Base-by-base conservation (phyloP, 179 eudicot species). In the Sideroxylon spinosum region DNA sequence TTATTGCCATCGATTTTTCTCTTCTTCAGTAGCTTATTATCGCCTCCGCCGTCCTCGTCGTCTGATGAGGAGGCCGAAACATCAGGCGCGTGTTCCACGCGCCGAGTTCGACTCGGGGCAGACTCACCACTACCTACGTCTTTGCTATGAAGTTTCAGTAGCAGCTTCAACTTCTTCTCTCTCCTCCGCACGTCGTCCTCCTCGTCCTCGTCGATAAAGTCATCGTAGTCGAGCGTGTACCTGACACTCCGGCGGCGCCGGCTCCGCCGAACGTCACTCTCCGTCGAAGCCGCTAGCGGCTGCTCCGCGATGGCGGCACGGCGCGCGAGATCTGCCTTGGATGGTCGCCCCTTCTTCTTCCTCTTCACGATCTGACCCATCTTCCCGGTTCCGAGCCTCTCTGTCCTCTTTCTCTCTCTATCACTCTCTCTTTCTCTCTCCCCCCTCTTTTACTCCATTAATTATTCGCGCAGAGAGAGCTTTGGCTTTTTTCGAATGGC, bases 341-440 rank as follows among this genome's bases (percentile, higher is more conserved):
- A 85, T 46, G 97, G 98, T 63, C 97, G 63, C 0, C 98, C 98
- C 69, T 90, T 91, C 97, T 90, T 94, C 93, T 86, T 93, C 90
- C 85, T 80, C 91, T 78, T 93, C 91, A 88, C 91, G 92, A 91
- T 94, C 93, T 91, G 92, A 25, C 81, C 90, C 90, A 87, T 88
- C 79, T 68, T 81, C 66, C 75, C 60, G 72, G 23, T 28, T 57
- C 74, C 82, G 63, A 76, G 55, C 76, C 75, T 80, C 59, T 26
- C 72, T 83, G 56, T 79, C 80, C 82, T 79, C 82, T 74, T 78
- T 72, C 78, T 74, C 69, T 78, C 28, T 80, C 64, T 32, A 67
- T 77, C 71, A 37, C 56, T 63, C 70, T 68, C 66, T 83, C 55
- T 78, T 70, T 78, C 26, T 66, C 53, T 79, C 69, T 80, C 76